phyloP scores from a whole-genome alignment of 306 rosid genomes.

The Rosa lucieae region DNA sequence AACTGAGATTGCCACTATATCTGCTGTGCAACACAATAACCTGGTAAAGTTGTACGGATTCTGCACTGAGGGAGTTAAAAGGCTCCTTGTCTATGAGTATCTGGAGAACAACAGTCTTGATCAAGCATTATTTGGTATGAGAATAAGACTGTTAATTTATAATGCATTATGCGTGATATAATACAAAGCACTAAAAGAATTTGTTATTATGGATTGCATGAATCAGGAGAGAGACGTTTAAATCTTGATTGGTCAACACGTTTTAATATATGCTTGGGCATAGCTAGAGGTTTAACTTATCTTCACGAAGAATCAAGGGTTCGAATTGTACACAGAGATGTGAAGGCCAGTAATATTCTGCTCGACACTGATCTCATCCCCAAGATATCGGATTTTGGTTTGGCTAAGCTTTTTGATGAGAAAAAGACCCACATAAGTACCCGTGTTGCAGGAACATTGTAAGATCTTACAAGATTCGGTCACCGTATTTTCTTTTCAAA shows the following conservation, averaged over 20 bases:
- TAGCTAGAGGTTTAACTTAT: constrained; percentile 78
- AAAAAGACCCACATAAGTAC: constrained; percentile 80
- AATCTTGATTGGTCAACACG: constrained; percentile 64
- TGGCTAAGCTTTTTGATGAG: constrained; percentile 78
- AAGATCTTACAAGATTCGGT: constrained; percentile 27
- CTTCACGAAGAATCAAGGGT: constrained; percentile 73
- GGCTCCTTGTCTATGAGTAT: constrained; percentile 80
- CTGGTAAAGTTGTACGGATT: constrained; percentile 73
- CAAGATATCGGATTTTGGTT: constrained; percentile 80
- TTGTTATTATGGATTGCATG: constrained; percentile 8
- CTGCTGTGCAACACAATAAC: constrained; percentile 82
- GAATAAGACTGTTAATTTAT: constrained; percentile 1
- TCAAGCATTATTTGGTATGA: constrained; percentile 80
- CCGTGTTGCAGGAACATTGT: constrained; percentile 76
- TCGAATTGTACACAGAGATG: constrained; percentile 79
- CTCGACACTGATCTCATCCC: constrained; percentile 64
- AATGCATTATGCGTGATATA: constrained; percentile 5
- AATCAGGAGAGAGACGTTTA: constrained; percentile 42
- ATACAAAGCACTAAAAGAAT: background rate
- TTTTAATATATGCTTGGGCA: constrained; percentile 61
- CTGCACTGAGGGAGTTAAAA: constrained; percentile 60
- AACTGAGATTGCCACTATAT: constrained; percentile 79
- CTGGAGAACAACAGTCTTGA: constrained; percentile 82
- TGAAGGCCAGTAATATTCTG: constrained; percentile 75
- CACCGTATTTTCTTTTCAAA: background rate